Evolutionary conservation across 169 alveolate species (phyloP), one percentile per base, ranked within the genome.

Genomic region (Plasmodium gonderi): DNA sequence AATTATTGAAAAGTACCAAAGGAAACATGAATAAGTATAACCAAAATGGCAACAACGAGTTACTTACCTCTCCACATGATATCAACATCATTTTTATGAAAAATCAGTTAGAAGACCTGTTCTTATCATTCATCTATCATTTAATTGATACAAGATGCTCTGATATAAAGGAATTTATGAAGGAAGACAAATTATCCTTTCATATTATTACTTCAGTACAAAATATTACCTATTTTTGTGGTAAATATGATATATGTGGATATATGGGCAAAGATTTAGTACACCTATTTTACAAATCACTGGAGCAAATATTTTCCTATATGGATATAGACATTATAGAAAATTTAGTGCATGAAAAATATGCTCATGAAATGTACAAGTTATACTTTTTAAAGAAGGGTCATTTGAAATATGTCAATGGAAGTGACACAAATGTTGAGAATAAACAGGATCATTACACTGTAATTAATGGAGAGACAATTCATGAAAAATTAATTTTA

Each of bases 91-190:
- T 42, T 44, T 90, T 76, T 67, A 90, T 90, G 90, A 60, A 78
- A 42, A 90, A 60, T 23, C 90, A 78, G 23, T 26, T 90, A 42
- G 91, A 90, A 90, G 94, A 90, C 38, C 38, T 90, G 42, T 90
- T 90, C 54, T 40, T 90, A 31, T 77, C 78, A 69, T 67, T 60
- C 23, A 67, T 90, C 79, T 64, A 40, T 65, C 44, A 65, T 45
- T 51, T 90, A 44, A 90, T 90, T 33, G 82, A 45, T 14, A 40
- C 20, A 40, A 64, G 33, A 2, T 78, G 42, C 33, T 7, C 64
- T 42, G 80, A 64, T 90, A 49, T 90, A 47, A 76, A 90, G 54
- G 31, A 44, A 65, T 23, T 42, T 68, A 51, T 90, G 64, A 54
- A 90, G 60, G 90, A 78, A 38, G 80, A 90, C 67, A 67, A 90